Conservation (phyloP, 2,329 filamentous ascomycete genomes). For the Aspergillus quadrilineatus region DNA sequence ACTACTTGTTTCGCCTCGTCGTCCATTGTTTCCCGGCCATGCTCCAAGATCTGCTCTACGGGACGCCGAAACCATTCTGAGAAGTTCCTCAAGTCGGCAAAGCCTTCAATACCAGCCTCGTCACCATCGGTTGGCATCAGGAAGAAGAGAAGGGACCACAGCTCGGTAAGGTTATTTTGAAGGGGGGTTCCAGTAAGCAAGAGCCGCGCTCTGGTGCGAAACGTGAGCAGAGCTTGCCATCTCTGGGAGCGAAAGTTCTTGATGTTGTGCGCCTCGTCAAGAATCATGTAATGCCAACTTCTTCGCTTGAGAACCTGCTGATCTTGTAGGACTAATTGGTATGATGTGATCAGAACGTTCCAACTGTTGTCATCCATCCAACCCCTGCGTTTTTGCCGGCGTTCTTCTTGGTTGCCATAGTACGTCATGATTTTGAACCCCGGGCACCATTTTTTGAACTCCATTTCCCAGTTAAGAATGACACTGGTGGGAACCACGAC, state of each 20-base stretch:
- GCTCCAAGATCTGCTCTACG: slow-evolving; percentile 93
- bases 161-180: slow-evolving; percentile 93
- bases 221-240: slow-evolving; percentile 92
- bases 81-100: slow-evolving; percentile 93
- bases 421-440: slow-evolving; percentile 98
- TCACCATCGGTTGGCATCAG: slow-evolving; percentile 79
- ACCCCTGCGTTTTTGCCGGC: slow-evolving; percentile 83
- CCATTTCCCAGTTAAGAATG: slow-evolving; percentile 99
- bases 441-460: slow-evolving; percentile 97
- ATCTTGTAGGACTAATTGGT: slow-evolving; percentile 92
- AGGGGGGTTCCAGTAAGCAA: slow-evolving; percentile 91
- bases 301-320: slow-evolving; percentile 89
- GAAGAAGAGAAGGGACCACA: slow-evolving; percentile 97
- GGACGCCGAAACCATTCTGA: slow-evolving; percentile 94
- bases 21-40: slow-evolving; percentile 89
- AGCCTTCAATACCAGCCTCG: slow-evolving; percentile 78
- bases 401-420: slow-evolving; percentile 90
- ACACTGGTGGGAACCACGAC: slow-evolving; percentile 97
- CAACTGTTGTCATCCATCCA: slow-evolving; percentile 93
- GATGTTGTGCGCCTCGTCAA: slow-evolving; percentile 98
- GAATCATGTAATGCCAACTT: slow-evolving; percentile 95
- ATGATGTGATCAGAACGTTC: slow-evolving; percentile 98
- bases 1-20: slow-evolving; percentile 91
- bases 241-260: slow-evolving; percentile 98
- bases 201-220: slow-evolving; percentile 84